phyloP scores from a whole-genome alignment of 352 stramenopile genomes.

The Phytophthora litchii region DNA sequence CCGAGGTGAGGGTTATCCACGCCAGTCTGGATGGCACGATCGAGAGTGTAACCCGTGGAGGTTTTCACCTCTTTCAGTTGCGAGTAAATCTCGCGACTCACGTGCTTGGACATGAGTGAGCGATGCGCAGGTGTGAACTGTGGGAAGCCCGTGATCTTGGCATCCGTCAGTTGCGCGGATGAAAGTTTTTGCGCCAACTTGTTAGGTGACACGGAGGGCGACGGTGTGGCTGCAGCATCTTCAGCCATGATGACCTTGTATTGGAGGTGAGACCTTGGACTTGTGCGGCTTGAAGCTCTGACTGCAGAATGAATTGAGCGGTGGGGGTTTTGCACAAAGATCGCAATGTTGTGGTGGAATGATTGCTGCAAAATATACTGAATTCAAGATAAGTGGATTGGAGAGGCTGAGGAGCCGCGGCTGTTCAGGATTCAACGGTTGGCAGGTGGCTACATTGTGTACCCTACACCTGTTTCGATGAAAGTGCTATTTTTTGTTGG shows the following conservation, averaged over 20 bases:
- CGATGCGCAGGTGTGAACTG: slow-evolving; percentile 76
- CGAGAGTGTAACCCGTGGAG: slow-evolving; percentile 76
- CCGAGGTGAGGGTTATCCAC: slow-evolving; percentile 72
- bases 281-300: slow-evolving; percentile 14
- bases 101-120: slow-evolving; percentile 80
- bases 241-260: slow-evolving; percentile 35
- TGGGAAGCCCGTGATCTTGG: slow-evolving; percentile 70
- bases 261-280: not conserved
- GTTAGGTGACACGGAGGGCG: slow-evolving; percentile 56
- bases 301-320: slow-evolving; percentile 24
- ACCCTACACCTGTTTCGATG: not conserved
- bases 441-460: slow-evolving; percentile 8
- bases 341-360: slow-evolving; percentile 16
- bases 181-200: slow-evolving; percentile 86
- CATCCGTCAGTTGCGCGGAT: slow-evolving; percentile 70
- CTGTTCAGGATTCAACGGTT: slow-evolving; percentile 14
- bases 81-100: slow-evolving; percentile 76
- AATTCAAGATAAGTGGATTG: not conserved
- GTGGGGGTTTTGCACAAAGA: slow-evolving; percentile 12
- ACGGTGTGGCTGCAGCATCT: slow-evolving; percentile 17
- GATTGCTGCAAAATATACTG: slow-evolving; percentile 15
- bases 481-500: too few species aligned
- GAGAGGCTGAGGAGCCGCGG: slow-evolving; percentile 7
- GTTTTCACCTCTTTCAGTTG: slow-evolving; percentile 71
- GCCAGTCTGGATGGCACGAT: slow-evolving; percentile 83